Evolutionary conservation across 345 rosid genomes (phyloP).

Genomic region (Bruguiera sexangula): DNA sequence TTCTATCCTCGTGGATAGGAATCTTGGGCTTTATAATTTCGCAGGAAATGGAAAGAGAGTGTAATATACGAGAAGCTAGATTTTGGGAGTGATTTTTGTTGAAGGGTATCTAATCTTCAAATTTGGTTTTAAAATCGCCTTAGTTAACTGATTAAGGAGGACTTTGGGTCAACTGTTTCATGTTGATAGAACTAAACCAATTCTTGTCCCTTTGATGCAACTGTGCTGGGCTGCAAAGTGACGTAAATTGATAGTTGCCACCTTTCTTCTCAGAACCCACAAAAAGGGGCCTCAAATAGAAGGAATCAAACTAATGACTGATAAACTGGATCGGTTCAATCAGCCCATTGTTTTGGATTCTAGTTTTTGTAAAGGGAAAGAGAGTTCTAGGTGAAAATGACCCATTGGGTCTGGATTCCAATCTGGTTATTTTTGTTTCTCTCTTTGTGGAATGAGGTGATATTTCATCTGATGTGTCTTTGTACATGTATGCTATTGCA

Average conservation of each 20-base stretch:
- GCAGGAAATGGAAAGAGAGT: background rate
- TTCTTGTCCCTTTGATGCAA: no score
- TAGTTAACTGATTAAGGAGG: background rate
- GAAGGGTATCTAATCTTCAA: background rate
- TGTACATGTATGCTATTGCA: no score
- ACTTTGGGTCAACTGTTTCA: background rate
- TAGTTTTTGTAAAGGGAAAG: no score
- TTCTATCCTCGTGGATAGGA: background rate
- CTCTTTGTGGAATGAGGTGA: no score
- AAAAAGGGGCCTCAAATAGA: no score
- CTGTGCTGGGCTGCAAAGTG: no score
- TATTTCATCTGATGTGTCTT: no score
- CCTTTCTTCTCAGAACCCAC: background rate
- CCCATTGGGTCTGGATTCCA: background rate
- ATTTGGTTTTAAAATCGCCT: background rate
- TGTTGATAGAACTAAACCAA: background rate
- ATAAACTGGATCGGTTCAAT: no score
- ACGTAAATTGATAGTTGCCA: background rate
- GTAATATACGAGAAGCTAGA: background rate
- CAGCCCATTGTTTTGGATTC: no score
- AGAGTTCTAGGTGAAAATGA: background rate
- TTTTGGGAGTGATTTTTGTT: background rate
- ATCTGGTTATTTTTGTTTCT: background rate
- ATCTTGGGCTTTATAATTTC: background rate
- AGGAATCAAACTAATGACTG: no score